Percentiles rank a stretch among this genome's conserved stretches.
Evolutionary conservation across 2,329 filamentous ascomycete genomes (phyloP).

Genomic region (Aspergillus pseudoterreus): DNA sequence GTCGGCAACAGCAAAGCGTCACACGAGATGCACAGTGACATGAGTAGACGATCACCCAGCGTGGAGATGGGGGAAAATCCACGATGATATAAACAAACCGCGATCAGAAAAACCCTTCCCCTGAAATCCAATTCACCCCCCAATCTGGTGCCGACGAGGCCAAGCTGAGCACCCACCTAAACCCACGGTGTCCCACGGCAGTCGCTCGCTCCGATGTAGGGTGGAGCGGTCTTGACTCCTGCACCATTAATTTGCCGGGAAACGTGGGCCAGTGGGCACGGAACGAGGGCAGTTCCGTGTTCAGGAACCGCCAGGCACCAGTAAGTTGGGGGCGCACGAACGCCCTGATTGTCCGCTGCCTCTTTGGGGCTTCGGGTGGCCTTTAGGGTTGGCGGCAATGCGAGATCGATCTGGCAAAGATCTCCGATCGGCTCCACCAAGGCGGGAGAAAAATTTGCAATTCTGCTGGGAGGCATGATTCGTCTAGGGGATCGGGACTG

Average conservation of each 20-base stretch:
- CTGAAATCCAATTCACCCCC: background rate
- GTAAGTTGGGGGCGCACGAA: background rate
- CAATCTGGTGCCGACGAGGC: background rate
- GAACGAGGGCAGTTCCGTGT: background rate
- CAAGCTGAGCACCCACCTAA: too few relatives aligned
- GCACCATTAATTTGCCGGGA: background rate
- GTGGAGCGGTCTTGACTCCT: background rate
- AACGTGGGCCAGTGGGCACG: background rate
- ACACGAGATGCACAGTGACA: background rate
- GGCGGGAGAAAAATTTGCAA: background rate
- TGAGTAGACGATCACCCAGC: background rate
- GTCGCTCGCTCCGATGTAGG: background rate
- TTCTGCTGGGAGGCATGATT: background rate
- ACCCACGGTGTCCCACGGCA: too few relatives aligned
- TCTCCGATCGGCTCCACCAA: background rate
- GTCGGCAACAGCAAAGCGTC: background rate
- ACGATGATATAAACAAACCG: background rate
- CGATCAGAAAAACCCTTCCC: background rate
- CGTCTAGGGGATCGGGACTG: background rate
- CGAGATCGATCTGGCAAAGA: background rate
- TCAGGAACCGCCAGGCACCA: background rate
- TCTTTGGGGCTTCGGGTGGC: background rate
- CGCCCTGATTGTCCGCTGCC: background rate
- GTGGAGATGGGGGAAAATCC: background rate
- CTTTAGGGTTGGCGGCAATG: background rate